Evolutionary conservation across 2,329 filamentous ascomycete species (phyloP).

Genomic region (Xylaria sp.): DNA sequence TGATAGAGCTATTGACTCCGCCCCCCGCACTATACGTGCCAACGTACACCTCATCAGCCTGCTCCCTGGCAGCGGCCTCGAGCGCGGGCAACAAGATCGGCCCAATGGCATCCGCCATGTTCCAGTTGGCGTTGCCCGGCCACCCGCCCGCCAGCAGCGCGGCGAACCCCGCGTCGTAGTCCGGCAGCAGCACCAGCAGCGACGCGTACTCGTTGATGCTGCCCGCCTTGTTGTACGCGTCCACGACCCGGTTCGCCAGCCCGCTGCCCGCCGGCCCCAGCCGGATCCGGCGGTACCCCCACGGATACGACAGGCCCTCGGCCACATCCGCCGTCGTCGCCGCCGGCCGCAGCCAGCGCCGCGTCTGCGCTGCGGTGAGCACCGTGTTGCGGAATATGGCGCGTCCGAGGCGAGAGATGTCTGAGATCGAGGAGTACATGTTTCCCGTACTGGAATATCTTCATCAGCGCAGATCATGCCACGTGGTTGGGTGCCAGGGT

Average conservation of each 20-base stretch:
- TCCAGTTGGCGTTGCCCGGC: constrained; percentile 48
- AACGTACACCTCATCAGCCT: constrained; percentile 39
- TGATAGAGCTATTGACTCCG: constrained; percentile 37
- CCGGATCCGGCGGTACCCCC: constrained; percentile 55
- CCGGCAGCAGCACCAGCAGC: constrained; percentile 44
- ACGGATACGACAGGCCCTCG: constrained; percentile 55
- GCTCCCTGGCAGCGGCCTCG: constrained; percentile 41
- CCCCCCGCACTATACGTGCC: constrained; percentile 38
- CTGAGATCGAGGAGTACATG: constrained; percentile 56
- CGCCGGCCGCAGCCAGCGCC: constrained; percentile 58
- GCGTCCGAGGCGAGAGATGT: constrained; percentile 56
- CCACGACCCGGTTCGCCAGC: constrained; percentile 42
- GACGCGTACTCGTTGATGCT: constrained; percentile 47
- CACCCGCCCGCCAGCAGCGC: constrained; percentile 45
- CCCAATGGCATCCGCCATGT: constrained; percentile 45
- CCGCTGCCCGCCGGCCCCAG: constrained; percentile 30
- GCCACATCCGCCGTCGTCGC: constrained; percentile 52
- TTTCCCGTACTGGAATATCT: constrained; percentile 51
- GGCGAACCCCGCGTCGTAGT: constrained; percentile 46
- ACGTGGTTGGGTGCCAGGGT: too few relatives aligned
- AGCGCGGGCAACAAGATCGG: constrained; percentile 42
- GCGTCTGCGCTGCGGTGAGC: constrained; percentile 50
- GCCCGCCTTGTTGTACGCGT: constrained; percentile 47
- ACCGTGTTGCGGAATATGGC: constrained; percentile 54
- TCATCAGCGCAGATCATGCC: neutral